These are phyloP conservation scores for Populus hybrid DNA, from an alignment of 441 rosid genomes.

Conservation along the genomic window DNA sequence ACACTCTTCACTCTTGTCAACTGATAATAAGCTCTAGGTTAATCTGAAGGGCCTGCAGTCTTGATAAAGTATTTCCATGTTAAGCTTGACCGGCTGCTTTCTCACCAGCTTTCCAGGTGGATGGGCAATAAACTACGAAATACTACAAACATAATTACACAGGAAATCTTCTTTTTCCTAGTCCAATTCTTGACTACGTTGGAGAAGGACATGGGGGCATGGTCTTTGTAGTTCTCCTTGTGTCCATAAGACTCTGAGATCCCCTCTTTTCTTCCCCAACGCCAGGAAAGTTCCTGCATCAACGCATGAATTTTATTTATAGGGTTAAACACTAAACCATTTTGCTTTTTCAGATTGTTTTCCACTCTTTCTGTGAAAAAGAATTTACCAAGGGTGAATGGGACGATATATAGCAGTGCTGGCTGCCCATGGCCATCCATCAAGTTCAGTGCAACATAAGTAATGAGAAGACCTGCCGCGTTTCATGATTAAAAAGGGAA, in stretches of 20 bases:
- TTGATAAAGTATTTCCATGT: not conserved
- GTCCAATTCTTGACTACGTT: conserved; percentile 24
- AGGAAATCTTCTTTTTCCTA: conserved; percentile 13
- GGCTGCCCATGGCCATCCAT: conserved; percentile 90
- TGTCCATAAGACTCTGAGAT: conserved; percentile 70
- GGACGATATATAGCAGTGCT: conserved; percentile 76
- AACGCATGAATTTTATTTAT: not conserved
- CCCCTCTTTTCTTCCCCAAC: conserved; percentile 86
- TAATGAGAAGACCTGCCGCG: conserved; percentile 64
- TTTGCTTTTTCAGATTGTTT: not conserved
- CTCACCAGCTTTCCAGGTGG: conserved; percentile 8
- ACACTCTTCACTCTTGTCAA: not conserved
- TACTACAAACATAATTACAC: conserved; percentile 3
- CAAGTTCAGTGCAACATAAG: conserved; percentile 74
- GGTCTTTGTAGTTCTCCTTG: conserved; percentile 73
- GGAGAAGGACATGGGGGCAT: conserved; percentile 68
- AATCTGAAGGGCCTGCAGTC: not conserved
- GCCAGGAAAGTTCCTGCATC: conserved; percentile 69
- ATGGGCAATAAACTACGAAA: not conserved
- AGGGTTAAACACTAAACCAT: not conserved
- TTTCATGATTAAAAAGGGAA: not conserved
- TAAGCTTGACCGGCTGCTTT: not conserved
- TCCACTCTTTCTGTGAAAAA: not conserved
- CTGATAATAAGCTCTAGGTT: not conserved
- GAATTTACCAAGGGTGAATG: conserved; percentile 68